Evolutionary conservation across 176 grass and related monocot genomes (phyloP).

Genomic region (Neostapfia colusana): DNA sequence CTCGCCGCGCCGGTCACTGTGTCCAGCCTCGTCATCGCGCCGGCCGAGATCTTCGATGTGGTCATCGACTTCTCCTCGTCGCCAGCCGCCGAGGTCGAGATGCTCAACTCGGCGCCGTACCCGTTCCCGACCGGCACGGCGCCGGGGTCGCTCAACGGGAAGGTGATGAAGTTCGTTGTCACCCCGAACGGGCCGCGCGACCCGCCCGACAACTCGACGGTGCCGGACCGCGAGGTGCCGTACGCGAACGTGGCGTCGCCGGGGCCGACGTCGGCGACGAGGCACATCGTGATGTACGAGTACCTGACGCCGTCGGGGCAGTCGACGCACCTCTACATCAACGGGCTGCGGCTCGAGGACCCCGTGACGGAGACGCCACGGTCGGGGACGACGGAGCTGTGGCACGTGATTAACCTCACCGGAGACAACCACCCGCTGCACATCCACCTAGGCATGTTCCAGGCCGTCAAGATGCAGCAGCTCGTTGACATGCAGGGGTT

Average conservation of each 20-base stretch:
- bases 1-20: slow-evolving; percentile 49
- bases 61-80: slow-evolving; percentile 36
- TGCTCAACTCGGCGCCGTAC: slow-evolving; percentile 39
- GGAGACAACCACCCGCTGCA: slow-evolving; percentile 71
- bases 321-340: slow-evolving; percentile 71
- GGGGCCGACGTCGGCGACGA: slow-evolving; percentile 18
- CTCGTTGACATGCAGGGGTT: slow-evolving; percentile 41
- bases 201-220: slow-evolving; percentile 31
- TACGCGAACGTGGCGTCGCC: slow-evolving; percentile 24
- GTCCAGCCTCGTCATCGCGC: slow-evolving; percentile 46
- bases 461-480: slow-evolving; percentile 43
- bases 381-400: slow-evolving; percentile 65
- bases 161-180: slow-evolving; percentile 51
- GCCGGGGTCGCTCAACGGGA: slow-evolving; percentile 25
- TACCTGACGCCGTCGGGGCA: slow-evolving; percentile 45
- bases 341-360: slow-evolving; percentile 50
- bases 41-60: slow-evolving; percentile 54
- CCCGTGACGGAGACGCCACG: slow-evolving; percentile 61
- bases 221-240: slow-evolving; percentile 30
- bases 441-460: slow-evolving; percentile 60
- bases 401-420: slow-evolving; percentile 78
- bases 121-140: slow-evolving; percentile 32
- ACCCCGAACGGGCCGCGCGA: neutral
- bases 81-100: slow-evolving; percentile 13
- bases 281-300: slow-evolving; percentile 73